Base-by-base conservation (phyloP, 176 grass and related monocot genomes). In the Alopecurus myosuroides region DNA sequence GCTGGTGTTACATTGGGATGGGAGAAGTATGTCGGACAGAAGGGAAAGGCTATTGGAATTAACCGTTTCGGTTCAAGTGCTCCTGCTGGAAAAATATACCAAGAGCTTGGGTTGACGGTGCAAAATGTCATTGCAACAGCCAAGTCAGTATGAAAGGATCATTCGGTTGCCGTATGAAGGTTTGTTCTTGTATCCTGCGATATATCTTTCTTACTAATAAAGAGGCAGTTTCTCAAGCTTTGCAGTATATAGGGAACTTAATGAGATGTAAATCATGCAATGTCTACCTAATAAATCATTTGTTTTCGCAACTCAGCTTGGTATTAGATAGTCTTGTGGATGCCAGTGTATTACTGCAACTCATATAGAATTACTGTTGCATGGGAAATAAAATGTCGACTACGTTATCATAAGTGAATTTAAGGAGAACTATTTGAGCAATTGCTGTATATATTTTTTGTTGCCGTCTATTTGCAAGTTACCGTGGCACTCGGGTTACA, bases 1-100 rank as follows among this genome's bases (percentile, higher is more conserved):
- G 91, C 91, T 19, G 87, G 91, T 13, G 81, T 83, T 0, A 89
- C 91, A 48, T 41, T 89, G 51, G 87, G 91, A 51, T 92, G 91
- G 91, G 58, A 89, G 76, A 89, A 84, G 52, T 89, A 86, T 26
- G 8, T 92, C n/a, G 80, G 91, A 29, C n/a, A 33, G 6, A 83
- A 90, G 50, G 91, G 91, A 7, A 86, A 77, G 61, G 62, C 87
- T 30, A 87, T 90, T 52, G 83, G 87, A 4, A 46, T 90, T 6
- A 25, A 92, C 7, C 57, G 29, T 6, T 92, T 89, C 5, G 91
- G 84, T 69, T 15, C 40, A 63, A 86, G 87, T 53, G 87, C 91
- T 50, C 87, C 86, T 81, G 83, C 83, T 40, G 80, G 87, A 5
- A 83, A 17, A 80, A 87, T 92, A 83, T 92, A 92, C 84, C 81